Evolutionary conservation across 1,139 yeast genomes (phyloP).

Genomic region (Yamadazyma atmosphaerica): DNA sequence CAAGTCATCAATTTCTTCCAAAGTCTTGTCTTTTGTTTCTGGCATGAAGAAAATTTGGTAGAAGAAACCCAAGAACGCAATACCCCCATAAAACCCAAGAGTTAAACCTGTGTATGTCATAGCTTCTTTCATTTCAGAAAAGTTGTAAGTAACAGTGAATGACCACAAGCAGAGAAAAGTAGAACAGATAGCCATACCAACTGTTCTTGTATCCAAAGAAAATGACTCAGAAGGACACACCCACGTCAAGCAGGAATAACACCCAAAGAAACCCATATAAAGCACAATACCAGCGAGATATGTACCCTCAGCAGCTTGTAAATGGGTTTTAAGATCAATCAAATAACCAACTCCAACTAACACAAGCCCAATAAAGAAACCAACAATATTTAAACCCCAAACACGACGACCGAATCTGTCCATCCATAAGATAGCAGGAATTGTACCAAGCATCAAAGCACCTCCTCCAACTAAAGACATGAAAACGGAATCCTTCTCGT

Average conservation of each 20-base stretch:
- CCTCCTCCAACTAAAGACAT: conserved; percentile 68
- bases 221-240: conserved; percentile 52
- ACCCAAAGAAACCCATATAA: conserved; percentile 64
- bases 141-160: conserved; percentile 59
- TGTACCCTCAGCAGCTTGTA: conserved; percentile 54
- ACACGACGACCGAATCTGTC: conserved; percentile 57
- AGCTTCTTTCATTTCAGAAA: conserved; percentile 55
- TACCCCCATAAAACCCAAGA: conserved; percentile 64
- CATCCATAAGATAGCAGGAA: conserved; percentile 62
- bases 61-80: conserved; percentile 55
- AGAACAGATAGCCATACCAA: conserved; percentile 58
- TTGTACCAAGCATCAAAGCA: conserved; percentile 55
- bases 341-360: conserved; percentile 56
- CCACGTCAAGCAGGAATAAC: conserved; percentile 65
- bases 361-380: conserved; percentile 56
- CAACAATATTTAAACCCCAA: conserved; percentile 43
- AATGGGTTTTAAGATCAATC: conserved; percentile 33
- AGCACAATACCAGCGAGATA: conserved; percentile 60
- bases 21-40: conserved; percentile 57
- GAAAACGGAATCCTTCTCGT: conserved; percentile 44
- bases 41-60: conserved; percentile 59
- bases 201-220: conserved; percentile 45
- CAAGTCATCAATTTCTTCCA: conserved; percentile 59
- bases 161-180: conserved; percentile 60
- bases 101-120: conserved; percentile 64